Base-by-base conservation (phyloP, 2,329 filamentous ascomycete genomes). In the Aspergillus versicolor region DNA sequence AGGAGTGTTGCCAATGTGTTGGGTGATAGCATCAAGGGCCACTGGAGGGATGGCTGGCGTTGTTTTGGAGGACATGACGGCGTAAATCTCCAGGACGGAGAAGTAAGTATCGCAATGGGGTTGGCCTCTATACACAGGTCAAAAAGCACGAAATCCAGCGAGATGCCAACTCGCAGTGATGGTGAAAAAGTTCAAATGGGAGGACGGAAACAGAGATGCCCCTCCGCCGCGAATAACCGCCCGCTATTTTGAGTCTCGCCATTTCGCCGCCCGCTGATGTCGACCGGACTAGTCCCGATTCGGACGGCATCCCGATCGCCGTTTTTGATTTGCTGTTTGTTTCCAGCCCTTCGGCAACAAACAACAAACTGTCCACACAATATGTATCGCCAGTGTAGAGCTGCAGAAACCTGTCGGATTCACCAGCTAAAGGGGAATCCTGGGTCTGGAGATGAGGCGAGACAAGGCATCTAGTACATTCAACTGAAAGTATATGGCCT, bases 1-100 rank as follows among this genome's bases (percentile, higher is more conserved):
- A n/a, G 94, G 94, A 41, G 93, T 96, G 76, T 95, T 93, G 70
- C 92, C 93, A 67, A 99, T 97, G 65, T 97, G 86, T 76, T 96
- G 88, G 45, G 87, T 89, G 63, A 92, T 89, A 56, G 86, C 87
- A 68, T 85, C 76, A 75, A 87, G 82, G 57, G 82, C 80, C 61
- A 80, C 77, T 2, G 84, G 83, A 44, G 83, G 82, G 59, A 81
- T 73, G 59, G 77, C 77, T 62, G 81, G 78, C 61, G 73, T 75
- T 21, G 80, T 82, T 52, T 68, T 76, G 41, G 77, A 76, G 45
- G 79, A 78, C 79, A 82, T 82, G 52, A 44, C 70, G 42, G 37
- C 27, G 17, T 24, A 49, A 40, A 21, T 17, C 19, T 46, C 11
- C 3, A 27, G 37, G 4, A 3, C 9, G 13, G 7, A 11, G 21